Base-by-base conservation (phyloP, 2,329 filamentous ascomycete species). In the Hysterium pulicare region DNA sequence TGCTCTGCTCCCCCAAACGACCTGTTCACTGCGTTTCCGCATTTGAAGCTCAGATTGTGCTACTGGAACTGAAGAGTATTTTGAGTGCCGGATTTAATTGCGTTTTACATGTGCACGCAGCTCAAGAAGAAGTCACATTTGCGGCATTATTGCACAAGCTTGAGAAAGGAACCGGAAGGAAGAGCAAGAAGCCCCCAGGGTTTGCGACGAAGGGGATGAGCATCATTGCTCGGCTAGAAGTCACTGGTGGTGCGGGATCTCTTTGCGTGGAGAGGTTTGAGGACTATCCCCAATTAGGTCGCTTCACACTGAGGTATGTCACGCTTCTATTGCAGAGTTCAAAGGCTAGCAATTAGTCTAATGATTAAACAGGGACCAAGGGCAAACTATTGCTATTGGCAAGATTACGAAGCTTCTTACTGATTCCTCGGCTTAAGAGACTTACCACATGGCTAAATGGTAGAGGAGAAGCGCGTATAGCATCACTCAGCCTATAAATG, bases 301-400 rank as follows among this genome's bases (percentile, higher is more conserved):
- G 46, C 19, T 64, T 55, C 41, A 61, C 59, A 22, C 50, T 61
- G 20, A 58, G 57, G 57, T 58, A 51, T 44, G 49, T 44, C 13
- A 17, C 41, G 15, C 31, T 15, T 5, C 20, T 4, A 22, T 15
- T 31, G 31, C 3, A 20, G 17, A 5, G 23, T 20, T 9, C 2
- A 17, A 10, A 8, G 5, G 11, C 5, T n/a, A 22, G 5, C 30
- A 21, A 13, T 24, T n/a, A 10, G 16, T 40, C 61, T 66, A 55
- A 64, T 64, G 39, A 57, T 24, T 17, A 42, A 19, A 50, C 39
- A 55, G 50, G 64, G 41, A 59, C 42, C 62, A 97, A 84, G 93
- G 93, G 59, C 91, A 97, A 86, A 98, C 93, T 0, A 96, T 98
- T 74, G 93, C 93, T 43, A 98, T 98, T 73, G 93, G 93, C 62